Evolutionary conservation across 352 stramenopile genomes (phyloP), one percentile per base, ranked within the genome.

Genomic region (Phytophthora pistaciae): DNA sequence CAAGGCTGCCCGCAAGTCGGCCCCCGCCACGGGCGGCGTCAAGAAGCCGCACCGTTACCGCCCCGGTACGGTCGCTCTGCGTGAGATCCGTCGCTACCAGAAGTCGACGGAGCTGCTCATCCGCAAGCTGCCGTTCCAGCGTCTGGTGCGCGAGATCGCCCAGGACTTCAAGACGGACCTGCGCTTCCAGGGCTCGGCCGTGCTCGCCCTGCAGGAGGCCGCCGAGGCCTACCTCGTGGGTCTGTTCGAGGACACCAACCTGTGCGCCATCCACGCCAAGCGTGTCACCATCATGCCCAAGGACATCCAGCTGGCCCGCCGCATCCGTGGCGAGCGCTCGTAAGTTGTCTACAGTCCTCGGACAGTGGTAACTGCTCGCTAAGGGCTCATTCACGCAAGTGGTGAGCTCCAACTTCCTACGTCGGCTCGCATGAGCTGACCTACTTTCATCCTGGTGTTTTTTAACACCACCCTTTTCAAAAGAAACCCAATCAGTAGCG

Each of bases 81-180:
- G 92, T 83, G 97, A 99, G 79, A 99, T 99, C 75, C 88, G 98
- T 71, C 80, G 88, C 50, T 99, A 99, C 83, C 98, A 99, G 83
- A 92, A 91, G 63, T 97, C 84, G 46, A 99, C 97, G 11, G 96
- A 99, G 67, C 83, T 99, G 67, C 79, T 99, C 40, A 86, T 99
- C 66, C 93, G 97, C 60, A 97, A 98, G 78, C 83, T 99, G 56
- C 97, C 97, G 54, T 99, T 99, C 86, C 95, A 97, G 60, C 84
- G 97, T 14, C 84, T 99, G 29, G 96, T 98, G 64, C 88, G 94
- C 46, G 93, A 98, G 83, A 98, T 99, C 77, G 92, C 96, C 21
- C 94, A 99, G 87, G 79, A 99, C 97, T 96, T 99, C 98, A 94
- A 93, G 83, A 98, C 92, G n/a, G 97, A 99, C 79, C 82, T 99